Evolutionary conservation across 2,329 filamentous ascomycete genomes (phyloP), one percentile per base, ranked within the genome.

Genomic region (Fusarium sp.): DNA sequence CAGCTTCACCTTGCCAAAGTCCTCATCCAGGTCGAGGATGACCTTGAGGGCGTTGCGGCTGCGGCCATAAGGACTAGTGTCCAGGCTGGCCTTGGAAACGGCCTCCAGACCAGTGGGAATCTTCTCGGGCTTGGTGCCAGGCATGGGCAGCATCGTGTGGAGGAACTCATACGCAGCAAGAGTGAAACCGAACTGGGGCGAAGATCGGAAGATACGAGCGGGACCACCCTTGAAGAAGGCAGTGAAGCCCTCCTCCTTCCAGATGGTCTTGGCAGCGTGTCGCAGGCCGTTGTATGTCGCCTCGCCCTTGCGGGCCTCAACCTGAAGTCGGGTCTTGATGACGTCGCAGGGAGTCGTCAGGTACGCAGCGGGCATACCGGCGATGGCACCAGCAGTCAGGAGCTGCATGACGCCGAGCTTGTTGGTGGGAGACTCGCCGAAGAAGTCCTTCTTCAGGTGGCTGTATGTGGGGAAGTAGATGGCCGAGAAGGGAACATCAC

Each of bases 171-270:
- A 99, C 50, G 94, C 94, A 5, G 97, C 97, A 27, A 99, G 91
- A 0, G 97, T 99, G 87, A 98, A 98, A 74, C 97, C 97, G 82
- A 99, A 99, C 82, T 99, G 97, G 18, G 97, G 97, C 14, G 95
- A 98, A 1, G 95, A 98, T 80, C 97, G 93, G 82, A 98, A 85
- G 80, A 99, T 97, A 87, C 97, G 94, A 10, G 97, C 97, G 1
- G 96, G 95, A 1, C 97, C 97, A 77, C 97, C 97, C 88, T 98
- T 98, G 92, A 98, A 99, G 88, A 99, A 99, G 29, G 97, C 97
- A 73, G 89, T 91, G 89, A 98, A 96, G 13, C 97, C 97, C 84
- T 99, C 97, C 82, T 98, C 94, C 82, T 92, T 91, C 86, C 89
- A 92, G 79, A 99, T 94, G 16, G 94, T 97, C 78, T 85, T 85